Conservation (phyloP, 179 eudicot genomes). For the Carnegiea gigantea region DNA sequence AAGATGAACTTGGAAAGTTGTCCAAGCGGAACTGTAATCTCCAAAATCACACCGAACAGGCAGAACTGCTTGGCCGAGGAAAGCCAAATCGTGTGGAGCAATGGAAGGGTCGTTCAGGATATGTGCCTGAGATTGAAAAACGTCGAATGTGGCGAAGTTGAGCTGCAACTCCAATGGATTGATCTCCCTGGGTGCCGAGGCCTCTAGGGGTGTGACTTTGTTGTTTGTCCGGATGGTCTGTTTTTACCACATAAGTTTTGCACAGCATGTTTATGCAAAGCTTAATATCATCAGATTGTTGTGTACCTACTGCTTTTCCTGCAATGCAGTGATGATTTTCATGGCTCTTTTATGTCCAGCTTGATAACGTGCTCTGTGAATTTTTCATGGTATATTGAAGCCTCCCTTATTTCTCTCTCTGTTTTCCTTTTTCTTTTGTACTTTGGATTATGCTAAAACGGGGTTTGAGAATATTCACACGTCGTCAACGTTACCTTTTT, state of each 20-base stretch:
- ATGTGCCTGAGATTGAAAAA: slow-evolving; percentile 11
- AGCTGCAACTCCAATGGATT: slow-evolving; percentile 15
- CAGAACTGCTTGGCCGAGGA: slow-evolving; percentile 15
- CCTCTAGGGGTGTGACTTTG: not conserved
- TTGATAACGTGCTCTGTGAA: too few relatives aligned
- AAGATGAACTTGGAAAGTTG: slow-evolving; percentile 10
- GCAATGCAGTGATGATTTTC: not conserved
- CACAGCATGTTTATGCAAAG: not conserved
- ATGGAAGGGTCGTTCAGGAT: not conserved
- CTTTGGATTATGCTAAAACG: too few relatives aligned
- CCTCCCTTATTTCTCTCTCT: too few relatives aligned
- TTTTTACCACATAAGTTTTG: not conserved
- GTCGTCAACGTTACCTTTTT: too few relatives aligned
- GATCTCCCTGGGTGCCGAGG: slow-evolving; percentile 4
- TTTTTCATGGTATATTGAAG: too few relatives aligned
- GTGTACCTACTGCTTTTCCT: not conserved
- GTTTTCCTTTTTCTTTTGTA: too few relatives aligned
- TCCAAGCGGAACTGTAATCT: slow-evolving; percentile 3
- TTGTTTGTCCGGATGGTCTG: not conserved
- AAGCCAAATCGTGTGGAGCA: slow-evolving; percentile 11
- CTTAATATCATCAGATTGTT: not conserved
- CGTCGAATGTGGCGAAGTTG: slow-evolving; percentile 1
- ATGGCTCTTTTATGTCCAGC: not conserved
- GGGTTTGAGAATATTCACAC: too few relatives aligned
- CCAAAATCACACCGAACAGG: not conserved